phyloP scores from a whole-genome alignment of 1,284 basidiomycete species.

The Ceratobasidium sp. region DNA sequence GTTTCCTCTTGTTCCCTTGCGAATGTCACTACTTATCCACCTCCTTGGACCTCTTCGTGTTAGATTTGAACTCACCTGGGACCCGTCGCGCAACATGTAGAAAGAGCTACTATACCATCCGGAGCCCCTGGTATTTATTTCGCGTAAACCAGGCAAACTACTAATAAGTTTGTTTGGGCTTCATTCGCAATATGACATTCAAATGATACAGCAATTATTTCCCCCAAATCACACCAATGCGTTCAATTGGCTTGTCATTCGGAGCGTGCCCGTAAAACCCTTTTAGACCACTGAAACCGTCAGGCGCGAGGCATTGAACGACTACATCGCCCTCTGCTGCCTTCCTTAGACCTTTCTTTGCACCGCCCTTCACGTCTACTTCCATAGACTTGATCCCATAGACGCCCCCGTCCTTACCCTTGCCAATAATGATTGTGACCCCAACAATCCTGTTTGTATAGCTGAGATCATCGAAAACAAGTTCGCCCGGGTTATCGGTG shows the following conservation, averaged over 20 bases:
- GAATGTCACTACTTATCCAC: too few relatives aligned
- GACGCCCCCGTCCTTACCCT: not conserved
- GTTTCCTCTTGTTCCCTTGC: too few relatives aligned
- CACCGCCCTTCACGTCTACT: not conserved
- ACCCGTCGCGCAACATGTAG: too few relatives aligned
- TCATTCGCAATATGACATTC: not conserved
- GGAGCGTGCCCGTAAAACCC: constrained; percentile 16
- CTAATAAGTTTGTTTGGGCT: not conserved
- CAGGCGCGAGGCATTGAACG: not conserved
- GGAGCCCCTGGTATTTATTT: too few relatives aligned
- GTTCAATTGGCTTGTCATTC: not conserved
- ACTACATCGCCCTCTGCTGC: not conserved
- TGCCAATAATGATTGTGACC: not conserved
- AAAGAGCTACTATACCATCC: too few relatives aligned
- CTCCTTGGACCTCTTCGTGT: too few relatives aligned
- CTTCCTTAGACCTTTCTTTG: not conserved
- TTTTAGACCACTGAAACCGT: constrained; percentile 23
- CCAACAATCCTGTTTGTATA: not conserved
- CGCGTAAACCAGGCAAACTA: too few relatives aligned
- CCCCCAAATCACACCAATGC: constrained; percentile 23
- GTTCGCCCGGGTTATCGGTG: not conserved
- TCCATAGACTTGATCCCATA: constrained; percentile 8
- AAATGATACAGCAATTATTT: not conserved
- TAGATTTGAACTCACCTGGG: too few relatives aligned
- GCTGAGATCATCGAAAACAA: not conserved